Evolutionary conservation across 139 green algal genomes (phyloP), one percentile per base, ranked within the genome.

Genomic region (Volvox africanus): DNA sequence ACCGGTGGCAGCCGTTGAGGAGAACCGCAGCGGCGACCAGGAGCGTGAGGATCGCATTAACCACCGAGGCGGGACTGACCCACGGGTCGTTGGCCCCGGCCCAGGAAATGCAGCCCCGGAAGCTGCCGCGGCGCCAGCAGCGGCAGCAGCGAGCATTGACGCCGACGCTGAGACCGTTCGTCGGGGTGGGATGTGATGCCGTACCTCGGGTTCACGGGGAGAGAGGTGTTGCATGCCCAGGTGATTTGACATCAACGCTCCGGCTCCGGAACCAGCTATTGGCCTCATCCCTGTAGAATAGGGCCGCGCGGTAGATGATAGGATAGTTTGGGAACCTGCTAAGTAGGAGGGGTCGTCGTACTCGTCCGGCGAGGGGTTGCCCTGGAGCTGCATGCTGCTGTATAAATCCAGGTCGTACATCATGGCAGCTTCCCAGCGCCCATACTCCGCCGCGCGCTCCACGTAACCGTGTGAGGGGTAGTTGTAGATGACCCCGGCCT

Each of bases 351-450:
- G 86, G 20, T 90, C 86, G 2, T 90, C 86, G 86, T 84, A 90
- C 50, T 84, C 86, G 3, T 90, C 85, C 0, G 44, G 65, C 2
- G 83, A 68, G 35, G 82, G 33, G 0, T 37, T 28, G 36, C 55
- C 69, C 19, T 28, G 36, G 21, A 89, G 28, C 73, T 83, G 71
- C 30, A 84, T 30, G 50, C 86, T 90, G 86, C 80, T 44, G 86
- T 90, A 90, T 69, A 90, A n/a, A 28, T 90, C 71, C 50, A 83
- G n/a, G 30, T 90, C 86, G 50, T 83, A 83, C 86, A 90, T 37
- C 73, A 83, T 83, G 19, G 73, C 50, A 2, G 86, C 86, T 32
- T 90, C 86, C 86, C 86, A 90, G 30, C 44, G 86, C 28, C 86
- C 86, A 26, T 35, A 26, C 86, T 83, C 86, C 30, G 30, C 73